Evolutionary conservation across 306 rosid species (phyloP), one percentile per base, ranked within the genome.

Genomic region (Dalbergia cochinchinensis): DNA sequence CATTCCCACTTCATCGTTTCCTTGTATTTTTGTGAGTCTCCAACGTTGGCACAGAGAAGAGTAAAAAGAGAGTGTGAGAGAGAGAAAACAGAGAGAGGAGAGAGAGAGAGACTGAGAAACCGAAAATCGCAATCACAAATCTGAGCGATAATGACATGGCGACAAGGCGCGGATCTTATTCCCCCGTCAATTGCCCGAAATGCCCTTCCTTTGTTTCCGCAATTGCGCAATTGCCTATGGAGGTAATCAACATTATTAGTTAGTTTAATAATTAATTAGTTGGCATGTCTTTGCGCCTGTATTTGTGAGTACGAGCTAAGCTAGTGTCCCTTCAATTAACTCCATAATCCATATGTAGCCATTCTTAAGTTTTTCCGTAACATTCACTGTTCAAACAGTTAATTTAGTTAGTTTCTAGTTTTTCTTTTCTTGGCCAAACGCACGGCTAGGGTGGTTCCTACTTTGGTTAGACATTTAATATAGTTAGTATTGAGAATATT

Each of bases 121-220:
- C 64, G 71, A 82, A 88, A 85, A 90, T 94, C 96, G 71, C 88
- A 13, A 73, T 91, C 97, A 85, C 93, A 92, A 88, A 91, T 91
- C 97, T 92, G 65, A 70, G 80, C 73, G 97, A 94, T 53, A 87
- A 80, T 82, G 98, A 92, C 98, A 86, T 50, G 69, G 84, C 89
- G 83, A 85, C 90, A 85, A 79, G 76, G 84, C 78, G 74, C 82
- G 76, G 92, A 90, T 92, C 93, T 90, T 83, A 86, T 87, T 89
- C 94, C 84, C 68, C 9, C 4, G 12, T 19, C 54, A 85, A 80
- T 83, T 85, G 62, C 88, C 65, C 1, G 8, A 8, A 67, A 75
- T 5, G 26, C 78, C 91, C 84, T 7, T 62, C 12, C 31, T 35
- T 74, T 45, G 2, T 19, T 61, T 3, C 4, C 1, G 0, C 0